Evolutionary conservation across 805 yeast species (phyloP), one percentile per base, ranked within the genome.

Genomic region (Brettanomyces nanus): DNA sequence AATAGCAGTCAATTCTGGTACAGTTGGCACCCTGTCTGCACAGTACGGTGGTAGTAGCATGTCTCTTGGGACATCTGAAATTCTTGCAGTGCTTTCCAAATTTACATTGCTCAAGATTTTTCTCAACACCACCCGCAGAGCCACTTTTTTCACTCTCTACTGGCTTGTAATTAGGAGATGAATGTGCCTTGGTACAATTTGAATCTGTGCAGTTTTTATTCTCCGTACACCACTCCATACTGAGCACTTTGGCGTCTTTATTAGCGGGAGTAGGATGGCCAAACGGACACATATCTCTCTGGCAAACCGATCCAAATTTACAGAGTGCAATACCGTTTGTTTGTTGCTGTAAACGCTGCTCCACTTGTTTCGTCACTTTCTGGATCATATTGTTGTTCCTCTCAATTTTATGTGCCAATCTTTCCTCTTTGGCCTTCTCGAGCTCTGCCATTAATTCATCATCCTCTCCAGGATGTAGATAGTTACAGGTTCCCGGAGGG

Each of bases 241-340:
- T 69, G 13, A 73, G 64, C 29, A 86, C 85, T 48, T 77, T 75
- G 21, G 87, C 86, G 44, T 72, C 77, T 44, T 70, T 74, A 61
- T 82, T 85, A 14, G 85, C 82, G 2, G 94, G 92, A 0, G 95
- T 85, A 32, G 97, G 95, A 55, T 87, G 96, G 19, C 87, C 95
- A 63, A 80, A 85, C 21, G 87, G 85, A 65, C 96, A 87, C 44
- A 75, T 62, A 44, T 77, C 85, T 52, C 83, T 84, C 19, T 84
- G 67, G 61, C 96, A 87, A 28, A 75, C 58, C 19, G 70, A 66
- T 35, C 90, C 92, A 59, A 75, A 87, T 55, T 82, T 83, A 65
- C 96, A 87, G 27, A 80, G 52, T 3, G 73, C 71, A 41, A 74
- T 69, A 39, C 80, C 79, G 14, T 41, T 40, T 29, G 31, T 38